A percentile compares a stretch with the other conserved stretches of the same genome.
phyloP scores from a whole-genome alignment of 108 stramenopile genomes.

The Cyclotella distinguenda region DNA sequence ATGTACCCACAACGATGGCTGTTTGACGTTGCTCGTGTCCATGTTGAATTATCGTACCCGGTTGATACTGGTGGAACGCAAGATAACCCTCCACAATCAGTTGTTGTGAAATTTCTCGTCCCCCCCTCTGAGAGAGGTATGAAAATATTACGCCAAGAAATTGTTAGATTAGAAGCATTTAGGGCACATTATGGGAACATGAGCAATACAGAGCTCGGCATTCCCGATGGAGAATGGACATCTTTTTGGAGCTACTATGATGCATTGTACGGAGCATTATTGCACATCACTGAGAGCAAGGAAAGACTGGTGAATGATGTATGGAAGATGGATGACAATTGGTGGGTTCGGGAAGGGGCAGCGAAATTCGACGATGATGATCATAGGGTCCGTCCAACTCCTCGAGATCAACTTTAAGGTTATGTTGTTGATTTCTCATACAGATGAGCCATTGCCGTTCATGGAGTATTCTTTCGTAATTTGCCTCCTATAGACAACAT shows the following conservation, averaged over 20 bases:
- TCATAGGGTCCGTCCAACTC: not conserved
- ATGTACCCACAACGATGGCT: slow-evolving; percentile 66
- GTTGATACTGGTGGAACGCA: slow-evolving; percentile 11
- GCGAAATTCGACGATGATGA: not conserved
- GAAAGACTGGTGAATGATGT: slow-evolving; percentile 26
- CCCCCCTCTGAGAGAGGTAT: slow-evolving; percentile 30
- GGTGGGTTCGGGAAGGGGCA: slow-evolving; percentile 26
- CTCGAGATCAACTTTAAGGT: slow-evolving; percentile 6
- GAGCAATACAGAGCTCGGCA: not conserved
- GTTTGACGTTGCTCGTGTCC: slow-evolving; percentile 37
- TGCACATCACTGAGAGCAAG: slow-evolving; percentile 10
- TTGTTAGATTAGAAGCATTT: slow-evolving; percentile 12
- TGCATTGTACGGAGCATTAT: slow-evolving; percentile 28
- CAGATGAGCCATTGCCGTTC: too few species aligned
- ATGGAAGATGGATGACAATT: slow-evolving; percentile 22
- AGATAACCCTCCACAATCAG: not conserved
- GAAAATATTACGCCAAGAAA: slow-evolving; percentile 5
- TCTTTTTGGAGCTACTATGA: slow-evolving; percentile 33
- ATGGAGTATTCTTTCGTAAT: too few species aligned
- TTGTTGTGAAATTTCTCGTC: slow-evolving; percentile 23
- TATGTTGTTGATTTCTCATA: too few species aligned
- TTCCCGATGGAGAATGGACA: slow-evolving; percentile 19
- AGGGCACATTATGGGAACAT: not conserved
- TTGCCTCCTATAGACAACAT: too few species aligned
- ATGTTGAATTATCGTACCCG: slow-evolving; percentile 23